A percentile compares a stretch with the other conserved stretches of the same genome.
Conservation (phyloP, 192 early-diverging fungal genomes). For the Thamnidium elegans region DNA sequence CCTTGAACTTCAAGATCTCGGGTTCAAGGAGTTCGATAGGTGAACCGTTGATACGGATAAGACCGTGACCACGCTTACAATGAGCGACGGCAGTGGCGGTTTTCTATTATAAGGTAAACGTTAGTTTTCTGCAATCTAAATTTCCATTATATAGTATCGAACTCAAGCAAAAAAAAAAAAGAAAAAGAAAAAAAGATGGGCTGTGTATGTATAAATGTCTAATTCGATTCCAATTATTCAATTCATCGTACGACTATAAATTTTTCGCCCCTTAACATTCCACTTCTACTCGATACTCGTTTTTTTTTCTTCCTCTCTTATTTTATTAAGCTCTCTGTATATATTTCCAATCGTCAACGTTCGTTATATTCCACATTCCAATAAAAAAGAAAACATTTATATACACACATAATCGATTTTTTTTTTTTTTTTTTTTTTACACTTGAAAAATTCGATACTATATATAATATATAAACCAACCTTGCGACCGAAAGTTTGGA, state of each 20-base stretch:
- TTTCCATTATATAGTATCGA: too few species aligned
- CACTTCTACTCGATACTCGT: background rate
- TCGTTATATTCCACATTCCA: too few species aligned
- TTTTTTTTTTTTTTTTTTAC: background rate
- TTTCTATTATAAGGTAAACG: slow-evolving; percentile 59
- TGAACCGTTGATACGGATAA: slow-evolving; percentile 97
- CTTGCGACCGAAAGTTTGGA: slow-evolving; percentile 80
- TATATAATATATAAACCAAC: slow-evolving; percentile 39
- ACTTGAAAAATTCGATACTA: background rate
- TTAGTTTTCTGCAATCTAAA: too few species aligned
- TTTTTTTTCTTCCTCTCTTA: background rate
- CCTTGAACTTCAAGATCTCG: slow-evolving; percentile 95
- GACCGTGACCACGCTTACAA: slow-evolving; percentile 96
- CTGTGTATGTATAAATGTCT: too few species aligned
- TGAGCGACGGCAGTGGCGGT: slow-evolving; percentile 99
- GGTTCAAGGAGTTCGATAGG: slow-evolving; percentile 96
- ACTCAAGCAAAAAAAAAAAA: background rate
- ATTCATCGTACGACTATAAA: too few species aligned
- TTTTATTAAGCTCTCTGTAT: too few species aligned
- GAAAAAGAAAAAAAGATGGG: too few species aligned
- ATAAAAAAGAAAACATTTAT: too few species aligned
- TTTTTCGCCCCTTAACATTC: background rate
- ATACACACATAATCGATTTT: too few species aligned
- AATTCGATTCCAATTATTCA: too few species aligned
- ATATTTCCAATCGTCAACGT: background rate